These are phyloP conservation scores for Przewalskia tangutica DNA, from an alignment of 257 asterid genomes.

Conservation along the genomic window DNA sequence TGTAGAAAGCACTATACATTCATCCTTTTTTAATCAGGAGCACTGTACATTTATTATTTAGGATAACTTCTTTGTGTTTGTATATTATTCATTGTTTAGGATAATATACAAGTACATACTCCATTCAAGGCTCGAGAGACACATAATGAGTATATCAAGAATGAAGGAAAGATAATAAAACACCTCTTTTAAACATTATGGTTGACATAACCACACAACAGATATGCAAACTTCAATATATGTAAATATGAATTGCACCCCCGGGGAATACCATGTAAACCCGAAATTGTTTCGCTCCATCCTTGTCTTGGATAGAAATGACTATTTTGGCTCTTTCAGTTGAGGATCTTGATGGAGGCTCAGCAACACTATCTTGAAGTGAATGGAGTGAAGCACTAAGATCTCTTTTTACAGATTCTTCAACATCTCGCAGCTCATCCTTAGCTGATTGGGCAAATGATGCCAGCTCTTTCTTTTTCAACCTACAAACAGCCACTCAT, in stretches of 20 bases:
- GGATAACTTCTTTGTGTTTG: not conserved
- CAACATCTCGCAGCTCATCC: constrained; percentile 15
- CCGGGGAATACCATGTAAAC: constrained; percentile 11
- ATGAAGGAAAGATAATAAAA: not conserved
- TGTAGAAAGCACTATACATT: not conserved
- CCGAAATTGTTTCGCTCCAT: constrained; percentile 13
- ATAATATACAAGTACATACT: not conserved
- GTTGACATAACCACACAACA: not conserved
- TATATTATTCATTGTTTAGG: not conserved
- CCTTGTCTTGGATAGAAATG: constrained; percentile 17
- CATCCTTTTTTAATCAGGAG: not conserved
- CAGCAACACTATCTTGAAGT: constrained; percentile 10
- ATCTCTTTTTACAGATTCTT: constrained; percentile 23
- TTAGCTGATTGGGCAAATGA: constrained; percentile 53
- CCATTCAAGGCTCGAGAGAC: not conserved
- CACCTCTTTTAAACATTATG: not conserved
- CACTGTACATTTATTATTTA: not conserved
- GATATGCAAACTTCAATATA: not conserved
- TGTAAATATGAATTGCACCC: not conserved
- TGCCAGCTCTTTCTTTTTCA: constrained; percentile 71
- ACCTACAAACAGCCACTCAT: constrained; percentile 30
- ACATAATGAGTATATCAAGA: not conserved
- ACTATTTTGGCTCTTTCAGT: constrained; percentile 17
- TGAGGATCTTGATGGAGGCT: constrained; percentile 1
- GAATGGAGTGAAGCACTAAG: constrained; percentile 9